Percentiles rank a stretch among this genome's conserved stretches.
phyloP scores from a whole-genome alignment of 495 filamentous ascomycete species.

The Aspergillus conjunctus region DNA sequence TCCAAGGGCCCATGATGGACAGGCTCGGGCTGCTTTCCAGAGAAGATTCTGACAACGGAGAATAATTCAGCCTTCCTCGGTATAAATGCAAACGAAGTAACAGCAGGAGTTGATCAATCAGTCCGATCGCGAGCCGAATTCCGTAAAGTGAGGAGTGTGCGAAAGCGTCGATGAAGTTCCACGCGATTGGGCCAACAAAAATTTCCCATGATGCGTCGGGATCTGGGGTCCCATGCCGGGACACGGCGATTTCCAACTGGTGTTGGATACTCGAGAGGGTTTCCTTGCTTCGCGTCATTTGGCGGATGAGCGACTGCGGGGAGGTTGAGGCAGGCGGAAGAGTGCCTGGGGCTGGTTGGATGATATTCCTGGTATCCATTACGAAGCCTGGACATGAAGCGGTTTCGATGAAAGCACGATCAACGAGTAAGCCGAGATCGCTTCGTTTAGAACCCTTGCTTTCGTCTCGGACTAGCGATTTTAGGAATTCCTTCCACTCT shows the following conservation, averaged over 20 bases:
- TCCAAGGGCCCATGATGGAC: slow-evolving; percentile 4
- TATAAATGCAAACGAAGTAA: slow-evolving; percentile 4
- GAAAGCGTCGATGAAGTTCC: slow-evolving; percentile 18
- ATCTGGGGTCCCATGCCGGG: background rate
- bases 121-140: slow-evolving; percentile 12
- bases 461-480: slow-evolving; percentile 20
- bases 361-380: slow-evolving; percentile 13
- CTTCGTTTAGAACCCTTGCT: slow-evolving; percentile 13
- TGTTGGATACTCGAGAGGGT: background rate
- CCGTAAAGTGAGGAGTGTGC: slow-evolving; percentile 14
- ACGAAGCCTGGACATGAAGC: slow-evolving; percentile 21
- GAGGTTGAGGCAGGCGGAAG: background rate
- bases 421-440: slow-evolving; percentile 19
- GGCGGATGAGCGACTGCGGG: background rate
- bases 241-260: slow-evolving; percentile 1
- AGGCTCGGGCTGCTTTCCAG: background rate
- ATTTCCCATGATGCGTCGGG: slow-evolving; percentile 6
- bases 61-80: background rate
- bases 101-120: slow-evolving; percentile 10
- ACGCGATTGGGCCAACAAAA: slow-evolving; percentile 17
- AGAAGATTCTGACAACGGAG: background rate
- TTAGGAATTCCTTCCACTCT: slow-evolving; percentile 27
- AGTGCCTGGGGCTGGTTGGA: background rate
- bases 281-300: background rate
- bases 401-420: slow-evolving; percentile 26